phyloP scores from a whole-genome alignment of 352 stramenopile genomes.

The Phytophthora nicotianae region DNA sequence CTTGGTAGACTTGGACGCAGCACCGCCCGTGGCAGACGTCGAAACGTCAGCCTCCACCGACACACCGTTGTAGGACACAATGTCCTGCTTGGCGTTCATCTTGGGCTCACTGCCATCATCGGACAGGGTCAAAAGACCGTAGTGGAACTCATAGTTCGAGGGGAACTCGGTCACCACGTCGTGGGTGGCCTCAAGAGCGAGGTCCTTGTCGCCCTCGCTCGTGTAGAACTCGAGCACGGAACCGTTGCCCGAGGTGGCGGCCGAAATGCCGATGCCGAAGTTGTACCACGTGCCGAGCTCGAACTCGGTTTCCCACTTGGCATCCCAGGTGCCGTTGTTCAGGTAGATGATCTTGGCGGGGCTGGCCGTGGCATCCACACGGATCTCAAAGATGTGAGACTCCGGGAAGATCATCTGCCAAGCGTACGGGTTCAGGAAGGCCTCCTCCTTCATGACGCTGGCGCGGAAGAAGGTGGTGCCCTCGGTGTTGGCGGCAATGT shows the following conservation, averaged over 20 bases:
- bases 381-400: slow-evolving; percentile 61
- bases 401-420: slow-evolving; percentile 72
- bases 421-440: slow-evolving; percentile 54
- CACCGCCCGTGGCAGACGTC: slow-evolving; percentile 1
- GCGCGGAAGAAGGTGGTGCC: slow-evolving; percentile 63
- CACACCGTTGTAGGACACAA: slow-evolving; percentile 24
- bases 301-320: slow-evolving; percentile 59
- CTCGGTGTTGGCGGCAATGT: slow-evolving; percentile 36
- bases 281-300: slow-evolving; percentile 65
- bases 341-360: slow-evolving; percentile 59
- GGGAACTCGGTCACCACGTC: slow-evolving; percentile 28
- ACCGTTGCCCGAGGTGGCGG: slow-evolving; percentile 21
- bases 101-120: slow-evolving; percentile 16
- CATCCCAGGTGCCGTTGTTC: slow-evolving; percentile 47
- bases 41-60: slow-evolving; percentile 16
- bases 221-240: slow-evolving; percentile 55
- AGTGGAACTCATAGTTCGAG: slow-evolving; percentile 33
- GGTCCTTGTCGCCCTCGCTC: slow-evolving; percentile 43
- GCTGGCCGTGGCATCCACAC: slow-evolving; percentile 47
- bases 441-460: slow-evolving; percentile 54
- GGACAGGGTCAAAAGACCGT: slow-evolving; percentile 11
- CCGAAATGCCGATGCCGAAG: slow-evolving; percentile 55
- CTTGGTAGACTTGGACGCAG: not conserved
- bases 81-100: slow-evolving; percentile 24
- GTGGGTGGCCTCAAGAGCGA: slow-evolving; percentile 44